A percentile compares a stretch with the other conserved stretches of the same genome.
phyloP scores from a whole-genome alignment of 1,284 basidiomycete species.

The Heimioporus punctisporus region DNA sequence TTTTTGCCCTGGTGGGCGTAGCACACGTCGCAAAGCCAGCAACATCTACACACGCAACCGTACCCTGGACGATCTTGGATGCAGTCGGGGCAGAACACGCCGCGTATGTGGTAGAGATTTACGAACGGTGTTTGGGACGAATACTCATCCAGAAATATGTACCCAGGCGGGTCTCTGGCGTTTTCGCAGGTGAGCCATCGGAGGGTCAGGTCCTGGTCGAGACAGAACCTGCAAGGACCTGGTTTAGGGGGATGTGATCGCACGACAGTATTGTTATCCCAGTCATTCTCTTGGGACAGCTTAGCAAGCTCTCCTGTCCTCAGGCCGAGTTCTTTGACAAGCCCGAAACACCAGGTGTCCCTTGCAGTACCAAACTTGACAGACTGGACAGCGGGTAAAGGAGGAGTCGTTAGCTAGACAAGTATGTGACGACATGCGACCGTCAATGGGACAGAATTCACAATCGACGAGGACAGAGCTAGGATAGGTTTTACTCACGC shows the following conservation, averaged over 20 bases:
- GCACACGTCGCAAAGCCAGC: conserved; percentile 16
- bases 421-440: conserved; percentile 5
- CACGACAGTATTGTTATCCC: conserved; percentile 10
- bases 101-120: background rate
- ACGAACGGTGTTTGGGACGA: conserved; percentile 11
- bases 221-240: conserved; percentile 6
- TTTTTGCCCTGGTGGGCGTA: background rate
- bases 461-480: background rate
- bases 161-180: rapidly evolving
- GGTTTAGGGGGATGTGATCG: conserved; percentile 17
- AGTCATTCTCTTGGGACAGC: conserved; percentile 6
- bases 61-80: background rate
- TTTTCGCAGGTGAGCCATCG: conserved; percentile 10
- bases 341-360: conserved; percentile 21
- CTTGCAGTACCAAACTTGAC: conserved; percentile 12
- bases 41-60: background rate
- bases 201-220: background rate
- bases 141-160: conserved; percentile 6
- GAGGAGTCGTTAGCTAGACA: conserved; percentile 7
- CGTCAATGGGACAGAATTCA: conserved; percentile 8
- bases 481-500: background rate
- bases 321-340: conserved; percentile 6
- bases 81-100: conserved; percentile 12
- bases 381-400: conserved; percentile 9
- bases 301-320: conserved; percentile 7